Evolutionary conservation across 495 filamentous ascomycete species (phyloP).

Genomic region (Articulospora tetracladia): DNA sequence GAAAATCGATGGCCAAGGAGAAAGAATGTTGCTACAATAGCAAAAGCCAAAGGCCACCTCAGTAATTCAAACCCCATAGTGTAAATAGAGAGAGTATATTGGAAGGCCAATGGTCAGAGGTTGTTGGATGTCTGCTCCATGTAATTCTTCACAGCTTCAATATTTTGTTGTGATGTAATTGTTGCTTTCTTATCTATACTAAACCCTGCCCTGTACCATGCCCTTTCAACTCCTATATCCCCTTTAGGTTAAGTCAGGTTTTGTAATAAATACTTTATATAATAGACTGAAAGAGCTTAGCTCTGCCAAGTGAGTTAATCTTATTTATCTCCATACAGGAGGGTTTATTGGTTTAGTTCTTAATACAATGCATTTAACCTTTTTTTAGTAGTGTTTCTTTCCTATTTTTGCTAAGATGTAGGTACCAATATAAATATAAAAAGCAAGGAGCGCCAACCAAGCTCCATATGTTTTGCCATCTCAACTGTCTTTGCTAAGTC

Average conservation of each 20-base stretch:
- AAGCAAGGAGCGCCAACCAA: neutral
- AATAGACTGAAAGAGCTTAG: neutral
- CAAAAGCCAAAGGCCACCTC: conserved; percentile 2
- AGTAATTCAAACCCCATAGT: conserved; percentile 7
- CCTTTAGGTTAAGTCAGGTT: neutral
- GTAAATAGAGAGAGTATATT: neutral
- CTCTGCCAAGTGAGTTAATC: neutral
- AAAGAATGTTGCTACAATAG: neutral
- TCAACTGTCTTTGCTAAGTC: neutral
- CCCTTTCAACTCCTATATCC: neutral
- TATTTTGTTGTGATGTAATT: neutral
- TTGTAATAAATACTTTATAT: neutral
- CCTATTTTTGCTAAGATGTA: neutral
- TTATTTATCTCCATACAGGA: neutral
- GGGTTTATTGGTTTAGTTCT: neutral
- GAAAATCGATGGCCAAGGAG: conserved; percentile 2
- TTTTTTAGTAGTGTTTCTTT: neutral
- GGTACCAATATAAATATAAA: neutral
- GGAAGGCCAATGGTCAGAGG: neutral
- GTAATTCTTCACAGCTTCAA: neutral
- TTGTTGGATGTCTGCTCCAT: neutral
- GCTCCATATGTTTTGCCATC: neutral
- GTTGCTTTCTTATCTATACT: neutral
- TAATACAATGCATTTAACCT: neutral
- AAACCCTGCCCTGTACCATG: neutral